phyloP scores from a whole-genome alignment of 345 rosid genomes.

The Conringia planisiliqua region DNA sequence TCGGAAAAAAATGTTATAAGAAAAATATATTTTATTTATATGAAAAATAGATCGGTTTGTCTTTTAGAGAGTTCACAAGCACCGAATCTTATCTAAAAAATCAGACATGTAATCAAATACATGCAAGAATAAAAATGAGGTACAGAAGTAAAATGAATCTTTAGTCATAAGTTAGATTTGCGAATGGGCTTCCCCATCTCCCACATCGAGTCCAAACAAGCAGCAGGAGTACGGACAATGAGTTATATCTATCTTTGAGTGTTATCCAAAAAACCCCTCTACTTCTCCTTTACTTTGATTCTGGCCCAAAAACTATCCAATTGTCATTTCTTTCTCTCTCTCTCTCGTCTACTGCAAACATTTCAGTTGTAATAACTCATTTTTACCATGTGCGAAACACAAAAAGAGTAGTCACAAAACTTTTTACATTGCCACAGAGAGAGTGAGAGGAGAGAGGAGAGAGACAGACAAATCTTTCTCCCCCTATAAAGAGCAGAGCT shows the following conservation, averaged over 20 bases:
- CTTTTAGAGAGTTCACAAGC: slow-evolving; percentile 21
- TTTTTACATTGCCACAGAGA: slow-evolving; percentile 8
- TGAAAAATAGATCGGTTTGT: neutral
- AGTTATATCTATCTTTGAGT: neutral
- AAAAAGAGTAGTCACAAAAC: slow-evolving; percentile 4
- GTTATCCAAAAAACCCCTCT: neutral
- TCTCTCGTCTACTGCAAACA: neutral
- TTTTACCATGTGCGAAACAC: slow-evolving; percentile 13
- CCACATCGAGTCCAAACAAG: slow-evolving; percentile 8
- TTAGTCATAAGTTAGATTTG: slow-evolving; percentile 25
- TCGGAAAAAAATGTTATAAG: neutral
- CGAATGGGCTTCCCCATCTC: slow-evolving; percentile 36
- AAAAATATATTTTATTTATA: neutral
- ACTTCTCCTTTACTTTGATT: neutral
- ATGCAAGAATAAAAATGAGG: slow-evolving; percentile 15
- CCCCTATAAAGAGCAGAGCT: slow-evolving; percentile 55
- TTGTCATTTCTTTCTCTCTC: neutral
- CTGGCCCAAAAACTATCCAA: neutral
- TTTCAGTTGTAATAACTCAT: neutral
- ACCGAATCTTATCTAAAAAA: slow-evolving; percentile 29
- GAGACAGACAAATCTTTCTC: slow-evolving; percentile 34
- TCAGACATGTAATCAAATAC: neutral
- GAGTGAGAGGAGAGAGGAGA: slow-evolving; percentile 6
- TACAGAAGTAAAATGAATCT: slow-evolving; percentile 15
- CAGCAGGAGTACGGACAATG: slow-evolving; percentile 5